Percentiles rank a stretch among this genome's conserved stretches.
Evolutionary conservation across 1,284 basidiomycete species (phyloP).

Genomic region (Pulveroboletus sp.): DNA sequence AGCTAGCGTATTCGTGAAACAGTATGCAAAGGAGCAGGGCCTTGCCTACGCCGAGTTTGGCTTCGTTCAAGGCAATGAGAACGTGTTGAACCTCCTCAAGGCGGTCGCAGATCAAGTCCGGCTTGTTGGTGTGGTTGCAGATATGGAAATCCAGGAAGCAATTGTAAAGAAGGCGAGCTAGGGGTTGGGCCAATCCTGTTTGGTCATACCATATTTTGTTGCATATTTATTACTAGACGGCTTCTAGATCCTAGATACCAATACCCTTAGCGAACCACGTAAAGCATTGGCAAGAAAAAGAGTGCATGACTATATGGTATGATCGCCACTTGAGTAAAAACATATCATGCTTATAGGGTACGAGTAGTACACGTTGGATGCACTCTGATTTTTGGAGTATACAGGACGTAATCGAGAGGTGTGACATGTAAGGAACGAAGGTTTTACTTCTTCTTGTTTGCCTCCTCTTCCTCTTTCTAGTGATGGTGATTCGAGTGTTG

Average conservation of each 20-base stretch:
- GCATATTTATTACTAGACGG: background rate
- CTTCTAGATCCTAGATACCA: slow-evolving; percentile 23
- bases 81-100: slow-evolving; percentile 75
- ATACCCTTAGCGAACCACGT: background rate
- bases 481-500: slow-evolving; percentile 7
- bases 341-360: slow-evolving; percentile 27
- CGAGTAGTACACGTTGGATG: slow-evolving; percentile 39
- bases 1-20: slow-evolving; percentile 81
- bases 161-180: slow-evolving; percentile 44
- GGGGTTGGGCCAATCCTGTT: background rate
- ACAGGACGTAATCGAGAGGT: slow-evolving; percentile 17
- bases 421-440: slow-evolving; percentile 5
- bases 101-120: slow-evolving; percentile 83
- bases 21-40: slow-evolving; percentile 83
- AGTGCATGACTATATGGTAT: background rate
- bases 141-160: slow-evolving; percentile 60
- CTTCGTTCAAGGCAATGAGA: slow-evolving; percentile 81
- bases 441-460: slow-evolving; percentile 85
- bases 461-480: slow-evolving; percentile 90
- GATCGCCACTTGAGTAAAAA: background rate
- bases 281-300: background rate
- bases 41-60: slow-evolving; percentile 89
- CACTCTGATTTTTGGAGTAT: slow-evolving; percentile 43
- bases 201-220: background rate
- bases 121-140: slow-evolving; percentile 74